These are phyloP conservation scores for Clitopilus hobsonii DNA, from an alignment of 768 basidiomycete species.

Conservation along the genomic window DNA sequence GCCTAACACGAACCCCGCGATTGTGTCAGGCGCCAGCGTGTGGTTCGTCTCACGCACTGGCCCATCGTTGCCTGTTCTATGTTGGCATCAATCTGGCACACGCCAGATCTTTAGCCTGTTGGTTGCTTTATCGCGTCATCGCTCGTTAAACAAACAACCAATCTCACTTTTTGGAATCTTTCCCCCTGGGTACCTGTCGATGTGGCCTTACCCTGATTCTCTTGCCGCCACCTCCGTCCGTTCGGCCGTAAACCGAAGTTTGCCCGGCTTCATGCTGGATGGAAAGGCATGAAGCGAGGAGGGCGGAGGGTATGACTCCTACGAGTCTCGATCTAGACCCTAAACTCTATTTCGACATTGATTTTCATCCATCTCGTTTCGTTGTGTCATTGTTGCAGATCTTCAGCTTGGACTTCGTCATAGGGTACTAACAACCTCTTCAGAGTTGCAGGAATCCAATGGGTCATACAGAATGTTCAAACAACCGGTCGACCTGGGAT, in stretches of 20 bases:
- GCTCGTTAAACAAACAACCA: not conserved
- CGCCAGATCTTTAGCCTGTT: not conserved
- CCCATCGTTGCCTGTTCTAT: too few species aligned
- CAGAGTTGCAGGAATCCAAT: slow-evolving; percentile 14
- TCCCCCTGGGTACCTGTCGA: not conserved
- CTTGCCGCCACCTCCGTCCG: not conserved
- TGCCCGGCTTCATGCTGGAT: not conserved
- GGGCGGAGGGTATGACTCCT: not conserved
- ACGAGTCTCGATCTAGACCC: not conserved
- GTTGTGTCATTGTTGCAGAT: not conserved
- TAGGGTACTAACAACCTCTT: not conserved
- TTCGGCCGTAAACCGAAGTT: not conserved
- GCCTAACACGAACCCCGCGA: not conserved
- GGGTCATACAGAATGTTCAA: slow-evolving; percentile 3
- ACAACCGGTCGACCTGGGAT: slow-evolving; percentile 14
- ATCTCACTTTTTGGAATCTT: not conserved
- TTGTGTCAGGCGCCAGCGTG: too few species aligned
- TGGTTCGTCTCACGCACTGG: too few species aligned
- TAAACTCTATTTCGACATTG: not conserved
- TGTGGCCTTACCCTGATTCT: not conserved
- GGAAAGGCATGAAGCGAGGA: not conserved
- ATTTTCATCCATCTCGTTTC: not conserved
- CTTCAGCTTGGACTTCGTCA: not conserved
- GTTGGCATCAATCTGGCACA: not conserved
- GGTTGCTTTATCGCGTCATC: not conserved